Percentiles rank a stretch among this genome's conserved stretches.
Conservation (phyloP, 495 filamentous ascomycete species). For the Cairneyella variabilis region DNA sequence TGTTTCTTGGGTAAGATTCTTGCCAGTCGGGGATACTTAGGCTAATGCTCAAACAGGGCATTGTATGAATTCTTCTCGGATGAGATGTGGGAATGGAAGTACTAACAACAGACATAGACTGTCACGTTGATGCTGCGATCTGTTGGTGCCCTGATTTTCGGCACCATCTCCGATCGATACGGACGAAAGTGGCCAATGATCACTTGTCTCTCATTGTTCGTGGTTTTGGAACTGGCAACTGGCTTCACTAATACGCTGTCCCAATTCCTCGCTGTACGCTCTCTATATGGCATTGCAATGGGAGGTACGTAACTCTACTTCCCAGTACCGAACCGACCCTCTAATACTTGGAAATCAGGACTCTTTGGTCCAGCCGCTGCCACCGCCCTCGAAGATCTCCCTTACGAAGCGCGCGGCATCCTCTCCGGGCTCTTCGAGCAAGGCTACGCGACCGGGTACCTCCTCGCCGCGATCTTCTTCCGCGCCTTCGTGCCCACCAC, state of each 20-base stretch:
- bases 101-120: slow-evolving; percentile 69
- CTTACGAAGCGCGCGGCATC: neutral
- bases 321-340: too few species aligned
- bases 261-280: slow-evolving; percentile 67
- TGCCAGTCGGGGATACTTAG: too few species aligned
- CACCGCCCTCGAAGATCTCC: neutral
- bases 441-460: neutral
- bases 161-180: slow-evolving; percentile 66
- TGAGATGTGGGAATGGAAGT: slow-evolving; percentile 47
- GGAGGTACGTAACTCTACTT: slow-evolving; percentile 74
- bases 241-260: slow-evolving; percentile 64
- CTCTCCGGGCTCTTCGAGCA: neutral
- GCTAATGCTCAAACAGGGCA: too few species aligned
- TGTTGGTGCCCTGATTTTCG: slow-evolving; percentile 66
- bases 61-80: too few species aligned
- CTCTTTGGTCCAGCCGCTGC: neutral
- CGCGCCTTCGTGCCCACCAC: neutral
- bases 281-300: slow-evolving; percentile 78
- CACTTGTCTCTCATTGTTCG: slow-evolving; percentile 59
- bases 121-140: slow-evolving; percentile 67
- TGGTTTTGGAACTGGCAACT: slow-evolving; percentile 65
- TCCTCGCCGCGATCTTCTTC: neutral
- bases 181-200: slow-evolving; percentile 83
- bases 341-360: too few species aligned
- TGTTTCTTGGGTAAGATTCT: too few species aligned